Conservation (phyloP, 2,329 filamentous ascomycete genomes). For the Amphichorda felina region DNA sequence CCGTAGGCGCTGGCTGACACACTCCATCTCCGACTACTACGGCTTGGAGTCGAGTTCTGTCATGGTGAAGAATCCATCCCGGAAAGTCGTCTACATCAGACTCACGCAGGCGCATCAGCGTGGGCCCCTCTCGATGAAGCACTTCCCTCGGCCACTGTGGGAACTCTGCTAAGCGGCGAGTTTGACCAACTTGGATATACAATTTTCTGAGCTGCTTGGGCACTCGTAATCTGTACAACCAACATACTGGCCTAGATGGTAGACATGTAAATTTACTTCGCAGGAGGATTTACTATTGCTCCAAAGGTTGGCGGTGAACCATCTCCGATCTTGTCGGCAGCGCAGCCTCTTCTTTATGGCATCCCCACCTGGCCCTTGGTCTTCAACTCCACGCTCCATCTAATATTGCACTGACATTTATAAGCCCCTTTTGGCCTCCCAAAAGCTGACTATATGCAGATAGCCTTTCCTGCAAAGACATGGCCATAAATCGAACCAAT, state of each 20-base stretch:
- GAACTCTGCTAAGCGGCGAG: conserved; percentile 40
- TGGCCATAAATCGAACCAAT: conserved; percentile 16
- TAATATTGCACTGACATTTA: conserved; percentile 5
- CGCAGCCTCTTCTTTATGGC: too few relatives aligned
- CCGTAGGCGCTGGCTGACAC: conserved; percentile 75
- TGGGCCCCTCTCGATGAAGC: conserved; percentile 12
- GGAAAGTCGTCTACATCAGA: conserved; percentile 75
- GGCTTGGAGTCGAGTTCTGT: conserved; percentile 76
- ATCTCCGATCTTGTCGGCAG: too few relatives aligned
- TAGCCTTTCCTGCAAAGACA: conserved; percentile 13
- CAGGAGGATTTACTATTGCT: too few relatives aligned
- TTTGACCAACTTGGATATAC: too few relatives aligned
- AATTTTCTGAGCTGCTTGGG: too few relatives aligned
- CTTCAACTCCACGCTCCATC: conserved; percentile 3
- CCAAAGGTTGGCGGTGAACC: too few relatives aligned
- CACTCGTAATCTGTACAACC: neutral
- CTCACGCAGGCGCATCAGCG: conserved; percentile 37
- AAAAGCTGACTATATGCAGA: conserved; percentile 13
- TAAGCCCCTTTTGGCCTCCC: conserved; percentile 12
- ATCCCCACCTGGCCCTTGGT: neutral
- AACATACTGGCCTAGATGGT: neutral
- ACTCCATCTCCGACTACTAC: conserved; percentile 87
- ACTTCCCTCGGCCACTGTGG: conserved; percentile 52
- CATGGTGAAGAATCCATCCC: conserved; percentile 56
- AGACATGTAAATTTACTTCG: neutral